Base-by-base conservation (phyloP, 2,329 filamentous ascomycete genomes). In the Clonostachys sp. region DNA sequence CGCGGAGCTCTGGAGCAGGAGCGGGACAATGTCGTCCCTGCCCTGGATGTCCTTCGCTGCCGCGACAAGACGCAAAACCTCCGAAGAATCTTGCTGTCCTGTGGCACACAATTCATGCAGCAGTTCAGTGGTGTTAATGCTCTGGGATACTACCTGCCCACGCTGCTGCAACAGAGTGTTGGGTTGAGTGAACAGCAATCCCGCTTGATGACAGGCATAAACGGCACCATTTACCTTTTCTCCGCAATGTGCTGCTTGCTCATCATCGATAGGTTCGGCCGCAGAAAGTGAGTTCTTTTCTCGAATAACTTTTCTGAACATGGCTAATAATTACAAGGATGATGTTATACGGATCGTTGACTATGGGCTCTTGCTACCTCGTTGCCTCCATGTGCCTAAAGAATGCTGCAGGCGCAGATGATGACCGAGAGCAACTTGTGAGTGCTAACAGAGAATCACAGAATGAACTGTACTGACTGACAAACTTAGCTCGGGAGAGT, bases 161-260 rank as follows among this genome's bases (percentile, higher is more conserved):
- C 76, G 0, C 68, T 84, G 0, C 59, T 84, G 3, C 77, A 78
- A 46, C 58, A 77, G 42, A 78, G 70, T 7, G 77, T 84, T 8
- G 78, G 79, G 0, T 69, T 82, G 24, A 61, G 61, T 33, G 68
- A 80, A 48, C 67, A 67, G 39, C 70, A 75, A 55, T 73, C 76
- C 4, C 69, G 80, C 5, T 61, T 84, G 1, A 65, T 84, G 16
- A 73, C 80, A 2, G 80, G 76, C 3, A 73, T 76, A 48, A 84
- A 56, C 45, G 63, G 62, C 40, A 71, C 67, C 1, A 52, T 70
- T 6, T 71, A 72, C 43, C 55, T 71, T 0, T 41, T 35, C 2
- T 59, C 64, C 2, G 67, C 66, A 0, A 64, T 69, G 34, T 57
- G 59, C 10, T 67, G 66, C 46, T 51, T 72, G 2, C 40, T 66